phyloP scores from a whole-genome alignment of 2,329 filamentous ascomycete genomes.

The Nigrospora sphaerica region DNA sequence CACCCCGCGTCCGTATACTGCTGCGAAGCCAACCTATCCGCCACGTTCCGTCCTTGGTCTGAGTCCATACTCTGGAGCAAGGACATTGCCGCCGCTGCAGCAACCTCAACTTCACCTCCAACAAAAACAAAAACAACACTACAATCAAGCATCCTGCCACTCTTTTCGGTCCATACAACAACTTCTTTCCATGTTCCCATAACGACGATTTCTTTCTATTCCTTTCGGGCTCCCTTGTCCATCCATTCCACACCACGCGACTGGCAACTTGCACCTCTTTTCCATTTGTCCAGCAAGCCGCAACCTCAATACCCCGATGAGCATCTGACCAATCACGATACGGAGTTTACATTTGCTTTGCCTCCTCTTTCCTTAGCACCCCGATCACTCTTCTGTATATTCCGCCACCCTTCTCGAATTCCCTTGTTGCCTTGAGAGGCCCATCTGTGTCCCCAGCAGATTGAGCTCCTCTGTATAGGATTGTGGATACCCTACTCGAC shows the following conservation, averaged over 20 bases:
- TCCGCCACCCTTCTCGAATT: slow-evolving; percentile 9
- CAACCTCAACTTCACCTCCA: background rate
- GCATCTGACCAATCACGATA: slow-evolving; percentile 36
- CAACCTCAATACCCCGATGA: slow-evolving; percentile 32
- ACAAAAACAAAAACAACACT: slow-evolving; percentile 7
- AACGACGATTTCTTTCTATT: slow-evolving; percentile 30
- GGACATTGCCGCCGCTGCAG: background rate
- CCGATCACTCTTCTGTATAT: slow-evolving; percentile 21
- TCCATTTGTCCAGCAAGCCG: slow-evolving; percentile 28
- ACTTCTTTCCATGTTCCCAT: slow-evolving; percentile 35
- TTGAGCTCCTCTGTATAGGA: background rate
- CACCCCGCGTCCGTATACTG: slow-evolving; percentile 14
- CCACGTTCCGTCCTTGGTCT: background rate
- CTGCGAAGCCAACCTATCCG: slow-evolving; percentile 6
- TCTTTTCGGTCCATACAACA: slow-evolving; percentile 19
- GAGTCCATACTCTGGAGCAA: background rate
- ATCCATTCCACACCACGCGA: slow-evolving; percentile 22
- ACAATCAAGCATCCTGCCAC: slow-evolving; percentile 14
- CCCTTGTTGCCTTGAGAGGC: background rate
- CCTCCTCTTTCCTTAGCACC: slow-evolving; percentile 13
- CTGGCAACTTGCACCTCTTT: slow-evolving; percentile 7
- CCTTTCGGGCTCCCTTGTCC: slow-evolving; percentile 19
- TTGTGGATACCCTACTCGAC: slow-evolving; percentile 7
- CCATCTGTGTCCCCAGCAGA: background rate
- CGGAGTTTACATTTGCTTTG: slow-evolving; percentile 26